Base-by-base conservation (phyloP, 2,329 filamentous ascomycete species). In the Westerdykella aurantiaca region DNA sequence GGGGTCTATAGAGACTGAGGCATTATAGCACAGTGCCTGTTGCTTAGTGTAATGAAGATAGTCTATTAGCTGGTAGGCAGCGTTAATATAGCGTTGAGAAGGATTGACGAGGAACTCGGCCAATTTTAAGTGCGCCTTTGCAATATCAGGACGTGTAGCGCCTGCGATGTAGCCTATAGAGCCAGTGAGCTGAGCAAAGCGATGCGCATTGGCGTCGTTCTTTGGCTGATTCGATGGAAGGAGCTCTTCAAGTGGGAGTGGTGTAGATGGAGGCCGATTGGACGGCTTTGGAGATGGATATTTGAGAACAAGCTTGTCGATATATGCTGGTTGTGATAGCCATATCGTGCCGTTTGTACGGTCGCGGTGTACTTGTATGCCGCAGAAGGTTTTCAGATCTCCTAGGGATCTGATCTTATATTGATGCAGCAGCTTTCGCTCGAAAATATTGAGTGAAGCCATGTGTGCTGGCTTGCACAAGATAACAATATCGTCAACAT, bases 41-140 rank as follows among this genome's bases (percentile, higher is more conserved):
- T 48, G 37, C 34, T 45, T 45, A 13, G 41, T 47, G 16, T 39
- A 31, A 38, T 45, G 13, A 31, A 56, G 39, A 39, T 54, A 56
- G 17, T 22, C 11, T 21, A 50, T 31, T 1, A 41, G 31, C 14
- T 48, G 37, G 42, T 48, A 45, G 12, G 46, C 49, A 37, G 46
- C 46, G n/a, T 48, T n/a, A 1, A 50, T 40, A 46, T 59, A 42
- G 1, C 41, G 16, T 39, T 44, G 12, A 16, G 40, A 46, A 14
- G 46, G 50, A 43, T 55, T 60, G 2, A 31, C 33, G 14, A 60
- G 42, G 31, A 47, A 52, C 43, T 50, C 33, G 10, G 44, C 41
- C 9, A 60, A 40, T 37, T 44, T 51, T 35, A 21, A 52, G 37
- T 49, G 38, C 34, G 51, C 48, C 40, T 46, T 43, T 3, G 46